phyloP scores from a whole-genome alignment of 1,284 basidiomycete species.

The Tetrapyrgos nigripes region DNA sequence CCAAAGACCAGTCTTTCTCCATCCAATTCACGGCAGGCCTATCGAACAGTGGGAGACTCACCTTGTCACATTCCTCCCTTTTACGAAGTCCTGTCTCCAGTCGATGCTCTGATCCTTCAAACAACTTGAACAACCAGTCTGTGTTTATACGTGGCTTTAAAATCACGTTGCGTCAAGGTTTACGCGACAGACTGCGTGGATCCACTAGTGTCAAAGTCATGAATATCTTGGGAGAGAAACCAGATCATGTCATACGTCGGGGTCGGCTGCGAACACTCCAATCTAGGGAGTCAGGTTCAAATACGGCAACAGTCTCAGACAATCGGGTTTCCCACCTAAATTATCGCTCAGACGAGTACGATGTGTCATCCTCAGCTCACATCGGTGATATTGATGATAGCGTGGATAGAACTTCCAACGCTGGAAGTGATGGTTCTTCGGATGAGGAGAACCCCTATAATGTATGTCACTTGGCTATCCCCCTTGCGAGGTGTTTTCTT shows the following conservation, averaged over 20 bases:
- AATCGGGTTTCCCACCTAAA: neutral
- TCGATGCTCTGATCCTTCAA: constrained; percentile 23
- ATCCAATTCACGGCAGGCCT: constrained; percentile 2
- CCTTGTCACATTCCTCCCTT: neutral
- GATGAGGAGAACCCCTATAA: neutral
- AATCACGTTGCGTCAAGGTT: constrained; percentile 8
- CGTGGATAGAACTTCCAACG: neutral
- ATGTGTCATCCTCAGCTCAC: neutral
- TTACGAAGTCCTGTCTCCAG: constrained; percentile 18
- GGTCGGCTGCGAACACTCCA: neutral
- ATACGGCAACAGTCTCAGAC: neutral
- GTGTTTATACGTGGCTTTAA: constrained; percentile 20
- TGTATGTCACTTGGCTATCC: neutral
- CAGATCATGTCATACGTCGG: neutral
- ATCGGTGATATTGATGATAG: neutral
- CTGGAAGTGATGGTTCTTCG: neutral
- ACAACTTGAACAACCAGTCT: constrained; percentile 16
- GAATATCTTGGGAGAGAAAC: neutral
- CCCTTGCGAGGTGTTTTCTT: neutral
- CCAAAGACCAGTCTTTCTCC: neutral
- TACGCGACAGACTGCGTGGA: neutral
- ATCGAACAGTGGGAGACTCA: neutral
- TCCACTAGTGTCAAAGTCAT: neutral
- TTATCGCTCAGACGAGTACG: neutral
- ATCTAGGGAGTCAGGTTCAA: neutral